Evolutionary conservation across 371 early-diverging fungal species (phyloP).

Genomic region (Apophysomyces sp.): DNA sequence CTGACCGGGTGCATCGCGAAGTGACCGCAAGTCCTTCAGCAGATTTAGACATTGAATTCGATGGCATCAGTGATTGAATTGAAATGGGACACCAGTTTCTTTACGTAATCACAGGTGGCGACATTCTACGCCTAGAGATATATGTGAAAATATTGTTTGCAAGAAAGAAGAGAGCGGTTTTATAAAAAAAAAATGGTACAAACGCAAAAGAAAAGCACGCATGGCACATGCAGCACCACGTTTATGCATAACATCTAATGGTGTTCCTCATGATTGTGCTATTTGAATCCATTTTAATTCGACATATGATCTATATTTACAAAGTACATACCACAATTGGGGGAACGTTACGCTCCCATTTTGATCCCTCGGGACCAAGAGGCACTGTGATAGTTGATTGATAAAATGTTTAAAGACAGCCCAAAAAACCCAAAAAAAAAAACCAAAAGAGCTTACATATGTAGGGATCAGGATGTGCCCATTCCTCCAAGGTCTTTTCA

Average conservation of each 20-base stretch:
- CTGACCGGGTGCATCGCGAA: background rate
- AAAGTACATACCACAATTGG: conserved; percentile 34
- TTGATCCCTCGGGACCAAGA: conserved; percentile 78
- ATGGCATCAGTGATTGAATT: background rate
- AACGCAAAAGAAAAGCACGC: no score
- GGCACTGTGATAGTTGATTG: conserved; percentile 59
- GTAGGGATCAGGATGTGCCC: conserved; percentile 79
- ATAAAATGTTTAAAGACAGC: no score
- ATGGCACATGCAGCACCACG: background rate
- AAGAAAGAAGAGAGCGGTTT: no score
- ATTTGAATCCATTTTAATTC: background rate
- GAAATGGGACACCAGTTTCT: no score
- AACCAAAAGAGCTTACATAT: conserved; percentile 41
- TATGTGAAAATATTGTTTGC: no score
- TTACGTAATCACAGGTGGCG: no score
- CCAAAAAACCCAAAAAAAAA: background rate
- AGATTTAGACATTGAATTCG: background rate
- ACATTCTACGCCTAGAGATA: no score
- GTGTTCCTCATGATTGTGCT: background rate
- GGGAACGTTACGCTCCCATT: conserved; percentile 85
- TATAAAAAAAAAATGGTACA: no score
- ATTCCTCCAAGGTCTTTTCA: conserved; percentile 64
- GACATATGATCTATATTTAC: background rate
- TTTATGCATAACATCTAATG: background rate
- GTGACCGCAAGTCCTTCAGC: background rate